These are phyloP conservation scores for Trematosphaeria pertusa DNA, from an alignment of 2,329 filamentous ascomycete genomes.

Conservation along the genomic window DNA sequence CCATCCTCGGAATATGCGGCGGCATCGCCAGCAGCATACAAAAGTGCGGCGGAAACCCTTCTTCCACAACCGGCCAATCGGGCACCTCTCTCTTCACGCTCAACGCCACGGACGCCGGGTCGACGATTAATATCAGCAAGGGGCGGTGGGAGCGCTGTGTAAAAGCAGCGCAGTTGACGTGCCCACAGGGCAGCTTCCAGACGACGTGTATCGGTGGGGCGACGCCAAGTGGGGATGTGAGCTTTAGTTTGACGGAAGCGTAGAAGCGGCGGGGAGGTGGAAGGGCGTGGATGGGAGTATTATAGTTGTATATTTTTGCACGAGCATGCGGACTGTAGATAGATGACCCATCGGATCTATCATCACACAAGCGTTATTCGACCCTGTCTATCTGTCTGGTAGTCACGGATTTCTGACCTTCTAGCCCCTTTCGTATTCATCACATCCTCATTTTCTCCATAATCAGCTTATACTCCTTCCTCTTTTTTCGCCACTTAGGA, in stretches of 20 bases:
- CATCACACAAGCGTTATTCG: too few species aligned
- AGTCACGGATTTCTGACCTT: too few species aligned
- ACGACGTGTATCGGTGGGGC: conserved; percentile 59
- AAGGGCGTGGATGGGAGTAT: too few species aligned
- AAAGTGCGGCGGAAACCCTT: conserved; percentile 55
- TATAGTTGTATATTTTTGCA: too few species aligned
- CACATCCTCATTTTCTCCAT: conserved; percentile 38
- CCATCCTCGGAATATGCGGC: conserved; percentile 59
- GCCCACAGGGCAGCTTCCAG: conserved; percentile 58
- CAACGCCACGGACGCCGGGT: conserved; percentile 50
- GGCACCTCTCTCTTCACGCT: conserved; percentile 60
- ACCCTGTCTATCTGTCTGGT: too few species aligned
- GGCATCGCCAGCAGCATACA: conserved; percentile 56
- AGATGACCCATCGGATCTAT: too few species aligned
- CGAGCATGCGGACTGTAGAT: too few species aligned
- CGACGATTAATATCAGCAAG: conserved; percentile 62
- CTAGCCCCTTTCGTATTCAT: too few species aligned
- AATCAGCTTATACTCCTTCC: conserved; percentile 88
- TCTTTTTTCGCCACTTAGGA: conserved; percentile 70
- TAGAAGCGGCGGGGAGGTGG: too few species aligned
- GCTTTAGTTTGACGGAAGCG: conserved; percentile 38
- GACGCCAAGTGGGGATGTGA: conserved; percentile 53
- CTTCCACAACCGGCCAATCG: conserved; percentile 54
- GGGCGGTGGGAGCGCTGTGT: conserved; percentile 62
- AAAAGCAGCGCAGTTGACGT: conserved; percentile 59